A percentile compares a stretch with the other conserved stretches of the same genome.
Evolutionary conservation across 202 grass and related monocot genomes (phyloP).

Genomic region (Zizania palustris): DNA sequence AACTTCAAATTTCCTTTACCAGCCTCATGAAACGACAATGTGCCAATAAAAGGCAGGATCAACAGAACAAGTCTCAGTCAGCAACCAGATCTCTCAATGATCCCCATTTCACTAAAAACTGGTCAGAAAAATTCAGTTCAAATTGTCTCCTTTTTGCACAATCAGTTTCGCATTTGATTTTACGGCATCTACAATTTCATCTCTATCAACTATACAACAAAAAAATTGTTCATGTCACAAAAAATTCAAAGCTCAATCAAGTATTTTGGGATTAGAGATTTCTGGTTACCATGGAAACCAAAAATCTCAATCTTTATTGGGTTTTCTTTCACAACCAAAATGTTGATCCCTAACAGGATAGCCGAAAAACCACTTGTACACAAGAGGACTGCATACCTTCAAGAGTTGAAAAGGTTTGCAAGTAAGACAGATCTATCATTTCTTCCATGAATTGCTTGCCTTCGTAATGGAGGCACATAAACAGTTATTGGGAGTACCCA

Average conservation of each 20-base stretch:
- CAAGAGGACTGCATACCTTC: conserved; percentile 35
- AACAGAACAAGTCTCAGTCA: neutral
- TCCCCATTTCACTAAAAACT: too few species aligned
- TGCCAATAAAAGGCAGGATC: neutral
- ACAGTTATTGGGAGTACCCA: conserved; percentile 93
- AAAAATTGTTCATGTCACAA: neutral
- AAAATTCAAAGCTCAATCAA: neutral
- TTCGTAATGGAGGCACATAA: conserved; percentile 71
- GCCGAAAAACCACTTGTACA: conserved; percentile 1
- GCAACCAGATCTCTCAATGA: neutral
- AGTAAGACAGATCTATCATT: conserved; percentile 59
- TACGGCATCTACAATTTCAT: neutral
- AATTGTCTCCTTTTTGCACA: neutral
- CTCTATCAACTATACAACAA: neutral
- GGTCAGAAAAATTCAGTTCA: neutral
- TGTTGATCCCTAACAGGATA: neutral
- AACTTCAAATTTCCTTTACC: neutral
- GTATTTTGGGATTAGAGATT: neutral
- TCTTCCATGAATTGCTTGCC: conserved; percentile 66
- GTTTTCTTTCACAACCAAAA: neutral
- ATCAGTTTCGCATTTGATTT: neutral
- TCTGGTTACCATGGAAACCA: neutral
- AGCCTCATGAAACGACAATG: conserved; percentile 20
- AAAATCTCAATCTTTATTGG: neutral
- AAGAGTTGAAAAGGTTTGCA: conserved; percentile 70